These are phyloP conservation scores for Crithidia thermophila DNA, from an alignment of 208 protist species.

Conservation along the genomic window DNA sequence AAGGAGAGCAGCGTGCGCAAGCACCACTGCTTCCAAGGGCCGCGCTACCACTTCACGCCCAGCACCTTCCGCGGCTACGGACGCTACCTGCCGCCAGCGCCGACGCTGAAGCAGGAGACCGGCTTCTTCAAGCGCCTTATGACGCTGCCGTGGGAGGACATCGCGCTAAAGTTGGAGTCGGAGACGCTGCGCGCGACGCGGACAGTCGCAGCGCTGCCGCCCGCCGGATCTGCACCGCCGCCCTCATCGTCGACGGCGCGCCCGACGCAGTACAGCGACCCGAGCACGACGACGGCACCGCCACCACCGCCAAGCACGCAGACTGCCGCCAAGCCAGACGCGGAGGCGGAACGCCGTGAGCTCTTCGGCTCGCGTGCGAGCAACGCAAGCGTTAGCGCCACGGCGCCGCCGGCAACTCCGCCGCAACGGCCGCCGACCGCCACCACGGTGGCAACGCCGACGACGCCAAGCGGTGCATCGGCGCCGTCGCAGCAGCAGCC, in stretches of 20 bases:
- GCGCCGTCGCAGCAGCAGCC: constrained; percentile 11
- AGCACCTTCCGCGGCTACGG: constrained; percentile 67
- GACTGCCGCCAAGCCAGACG: constrained; percentile 9
- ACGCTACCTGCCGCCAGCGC: constrained; percentile 60
- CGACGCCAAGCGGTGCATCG: neutral
- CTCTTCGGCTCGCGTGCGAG: constrained; percentile 16
- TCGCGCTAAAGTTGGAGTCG: constrained; percentile 70
- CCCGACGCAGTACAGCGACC: constrained; percentile 1
- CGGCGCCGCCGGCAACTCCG: neutral
- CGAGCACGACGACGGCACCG: neutral
- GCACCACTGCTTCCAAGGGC: constrained; percentile 38
- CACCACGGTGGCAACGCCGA: neutral
- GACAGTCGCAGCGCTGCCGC: neutral
- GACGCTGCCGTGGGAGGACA: constrained; percentile 82
- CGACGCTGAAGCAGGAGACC: constrained; percentile 79
- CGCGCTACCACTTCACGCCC: constrained; percentile 49
- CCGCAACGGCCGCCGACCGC: neutral
- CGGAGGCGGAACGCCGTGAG: constrained; percentile 36
- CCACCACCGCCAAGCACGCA: neutral
- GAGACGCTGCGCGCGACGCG: constrained; percentile 51
- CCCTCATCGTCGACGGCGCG: too few relatives aligned
- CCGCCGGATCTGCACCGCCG: too few relatives aligned
- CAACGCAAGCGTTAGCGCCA: neutral
- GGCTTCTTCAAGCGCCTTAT: constrained; percentile 86
- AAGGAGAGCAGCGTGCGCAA: constrained; percentile 44